These are phyloP conservation scores for Nicotiana paniculata DNA, from an alignment of 257 asterid genomes.

Conservation along the genomic window DNA sequence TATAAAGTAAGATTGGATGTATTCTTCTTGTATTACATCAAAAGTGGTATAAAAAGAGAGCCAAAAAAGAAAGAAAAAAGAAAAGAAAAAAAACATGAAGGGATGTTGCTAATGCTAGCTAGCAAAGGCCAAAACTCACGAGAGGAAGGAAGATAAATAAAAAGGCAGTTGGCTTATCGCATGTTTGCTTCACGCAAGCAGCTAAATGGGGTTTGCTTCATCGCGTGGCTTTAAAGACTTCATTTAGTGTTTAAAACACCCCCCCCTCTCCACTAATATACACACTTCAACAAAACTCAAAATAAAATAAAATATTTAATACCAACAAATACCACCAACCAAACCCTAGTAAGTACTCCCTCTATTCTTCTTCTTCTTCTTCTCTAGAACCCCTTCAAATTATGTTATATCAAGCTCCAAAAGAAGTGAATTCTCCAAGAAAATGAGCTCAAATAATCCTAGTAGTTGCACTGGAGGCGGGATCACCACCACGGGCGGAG, in stretches of 20 bases:
- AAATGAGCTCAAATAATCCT: constrained; percentile 21
- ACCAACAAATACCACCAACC: constrained; percentile 30
- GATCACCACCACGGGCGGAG: constrained; percentile 11
- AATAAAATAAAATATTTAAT: not conserved
- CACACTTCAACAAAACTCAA: not conserved
- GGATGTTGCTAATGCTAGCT: constrained; percentile 18
- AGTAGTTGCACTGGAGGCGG: constrained; percentile 23
- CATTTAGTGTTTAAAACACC: constrained; percentile 41
- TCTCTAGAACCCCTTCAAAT: constrained; percentile 1
- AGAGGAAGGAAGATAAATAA: constrained; percentile 43
- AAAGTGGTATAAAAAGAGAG: not conserved
- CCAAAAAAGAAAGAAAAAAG: not conserved
- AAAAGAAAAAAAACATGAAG: constrained; percentile 35
- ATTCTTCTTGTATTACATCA: constrained; percentile 7
- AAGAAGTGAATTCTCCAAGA: constrained; percentile 1
- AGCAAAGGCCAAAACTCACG: constrained; percentile 53
- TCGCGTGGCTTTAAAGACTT: constrained; percentile 97
- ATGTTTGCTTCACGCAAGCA: constrained; percentile 99
- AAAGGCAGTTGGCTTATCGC: constrained; percentile 80
- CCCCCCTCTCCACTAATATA: constrained; percentile 18
- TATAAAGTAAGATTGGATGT: constrained; percentile 4
- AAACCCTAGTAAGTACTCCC: constrained; percentile 43
- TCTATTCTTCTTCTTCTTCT: not conserved
- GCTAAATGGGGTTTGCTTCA: constrained; percentile 81
- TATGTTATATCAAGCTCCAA: not conserved